Evolutionary conservation across 495 filamentous ascomycete species (phyloP), one percentile per base, ranked within the genome.

Genomic region (Trichocladium uniseriatum): DNA sequence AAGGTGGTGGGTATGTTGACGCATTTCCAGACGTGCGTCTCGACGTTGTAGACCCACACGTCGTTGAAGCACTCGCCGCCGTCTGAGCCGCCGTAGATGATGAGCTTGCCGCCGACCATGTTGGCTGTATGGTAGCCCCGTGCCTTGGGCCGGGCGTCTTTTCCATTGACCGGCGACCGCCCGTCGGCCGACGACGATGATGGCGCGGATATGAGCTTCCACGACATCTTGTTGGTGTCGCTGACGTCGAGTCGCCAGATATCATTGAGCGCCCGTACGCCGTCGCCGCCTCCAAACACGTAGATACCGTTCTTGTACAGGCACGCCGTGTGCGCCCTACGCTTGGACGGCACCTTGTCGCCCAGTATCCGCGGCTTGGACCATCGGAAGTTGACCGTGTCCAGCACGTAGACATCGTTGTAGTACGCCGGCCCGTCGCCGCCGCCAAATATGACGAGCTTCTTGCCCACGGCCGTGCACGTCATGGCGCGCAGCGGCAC

Each of bases 121-220:
- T 82, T 83, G 29, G 80, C 80, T 13, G 80, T 83, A 58, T 83
- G 80, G 53, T 83, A 83, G 10, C 80, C 80, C 34, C 80, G 64
- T 21, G 80, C 77, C 54, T 79, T 79, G 9, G 80, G 80, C 19
- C 69, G 65, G 34, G 61, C 52, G 1, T 66, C 66, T 31, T 57
- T 61, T 9, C 47, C 47, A 8, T 38, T 42, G 20, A 13, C 37
- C 32, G 48, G 45, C 37, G 50, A 34, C 38, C 50, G 38, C 29
- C 45, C 36, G 16, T 52, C 42, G 9, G 36, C 36, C 8, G 53
- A 34, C 18, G 61, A 46, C 24, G 24, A 3, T 8, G 24, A 27
- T 27, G 60, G 64, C 18, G 69, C 64, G 3, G 75, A 78, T 28
- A 83, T 72, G 18, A 79, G 60, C 53, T 79, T 77, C 80, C 80